phyloP scores from a whole-genome alignment of 306 rosid species.

The Prunus campanulata region DNA sequence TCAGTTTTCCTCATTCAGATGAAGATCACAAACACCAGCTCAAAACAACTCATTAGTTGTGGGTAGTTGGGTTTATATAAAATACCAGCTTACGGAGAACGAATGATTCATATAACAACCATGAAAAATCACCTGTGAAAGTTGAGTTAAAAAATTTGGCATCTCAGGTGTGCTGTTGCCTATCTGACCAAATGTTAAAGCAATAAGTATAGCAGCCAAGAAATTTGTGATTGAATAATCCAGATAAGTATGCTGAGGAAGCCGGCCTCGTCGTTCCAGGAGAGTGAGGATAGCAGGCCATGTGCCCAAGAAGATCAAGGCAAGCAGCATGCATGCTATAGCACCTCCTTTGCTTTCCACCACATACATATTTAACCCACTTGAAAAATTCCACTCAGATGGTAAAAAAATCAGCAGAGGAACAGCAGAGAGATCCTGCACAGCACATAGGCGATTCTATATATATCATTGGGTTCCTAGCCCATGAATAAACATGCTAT shows the following conservation, averaged over 20 bases:
- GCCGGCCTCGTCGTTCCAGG: conserved; percentile 80
- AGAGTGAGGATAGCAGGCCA: conserved; percentile 87
- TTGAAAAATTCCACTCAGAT: conserved; percentile 28
- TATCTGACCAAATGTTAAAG: conserved; percentile 77
- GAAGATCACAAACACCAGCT: too few relatives aligned
- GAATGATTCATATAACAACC: neutral
- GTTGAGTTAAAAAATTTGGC: conserved; percentile 69
- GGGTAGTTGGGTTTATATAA: neutral
- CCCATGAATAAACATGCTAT: neutral
- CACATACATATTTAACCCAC: conserved; percentile 60
- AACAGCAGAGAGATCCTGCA: conserved; percentile 42
- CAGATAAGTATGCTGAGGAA: conserved; percentile 94
- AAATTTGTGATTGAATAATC: conserved; percentile 80
- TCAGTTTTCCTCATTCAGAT: too few relatives aligned
- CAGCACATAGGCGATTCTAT: neutral
- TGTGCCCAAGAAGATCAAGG: conserved; percentile 75
- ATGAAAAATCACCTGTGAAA: conserved; percentile 48
- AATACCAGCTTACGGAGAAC: neutral
- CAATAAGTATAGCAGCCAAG: conserved; percentile 80
- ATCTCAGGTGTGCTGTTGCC: conserved; percentile 47
- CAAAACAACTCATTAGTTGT: too few relatives aligned
- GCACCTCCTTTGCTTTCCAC: conserved; percentile 90
- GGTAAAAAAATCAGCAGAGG: conserved; percentile 23
- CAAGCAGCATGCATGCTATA: conserved; percentile 73
- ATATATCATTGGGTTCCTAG: neutral